Base-by-base conservation (phyloP, 2,329 filamentous ascomycete genomes). In the Diaporthe vaccinii region DNA sequence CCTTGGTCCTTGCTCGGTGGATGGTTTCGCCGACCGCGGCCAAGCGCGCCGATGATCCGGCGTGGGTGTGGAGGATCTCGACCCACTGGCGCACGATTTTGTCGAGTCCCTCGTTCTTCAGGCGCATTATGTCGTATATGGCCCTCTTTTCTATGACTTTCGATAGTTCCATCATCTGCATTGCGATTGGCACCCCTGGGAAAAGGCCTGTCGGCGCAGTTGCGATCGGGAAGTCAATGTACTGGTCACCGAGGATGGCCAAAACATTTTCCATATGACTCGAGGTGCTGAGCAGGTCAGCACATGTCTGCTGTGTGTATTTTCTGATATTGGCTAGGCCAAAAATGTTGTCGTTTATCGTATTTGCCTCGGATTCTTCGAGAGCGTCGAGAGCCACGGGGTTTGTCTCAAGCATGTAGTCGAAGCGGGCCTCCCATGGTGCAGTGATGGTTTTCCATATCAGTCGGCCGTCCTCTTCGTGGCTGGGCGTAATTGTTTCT, bases 1-100 rank as follows among this genome's bases (percentile, higher is more conserved):
- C 14, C 2, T 44, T 44, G 15, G 7, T 20, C 15, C 15, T 17
- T 44, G 17, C 28, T 17, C 9, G 28, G 1, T 34, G 2, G 15
- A 34, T n/a, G 6, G 17, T 2, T 3, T 5, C 0, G 8, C 36
- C 12, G 36, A 15, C 20, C 12, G n/a, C 12, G 7, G 1, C 8
- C 3, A 41, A 4, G 34, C 34, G 53, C 1, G 31, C 6, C 6
- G 15, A 7, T 4, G 28, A 8, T 17, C 36, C 58, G 7, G 14
- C 5, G 36, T 61, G 58, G 9, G 22, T 28, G 1, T 39, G 5
- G 22, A 61, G 22, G 58, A 58, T 22, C 14, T 22, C 2, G 10
- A 41, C 2, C 58, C 58, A 61, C 36, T 41, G 36, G 1, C 2
- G 12, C 3, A 61, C 6, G n/a, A 41, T 55, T 31, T 31, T 1